Percentiles rank a stretch among this genome's conserved stretches.
phyloP scores from a whole-genome alignment of 2,329 filamentous ascomycete genomes.

The Sodiomyces alkalinus region DNA sequence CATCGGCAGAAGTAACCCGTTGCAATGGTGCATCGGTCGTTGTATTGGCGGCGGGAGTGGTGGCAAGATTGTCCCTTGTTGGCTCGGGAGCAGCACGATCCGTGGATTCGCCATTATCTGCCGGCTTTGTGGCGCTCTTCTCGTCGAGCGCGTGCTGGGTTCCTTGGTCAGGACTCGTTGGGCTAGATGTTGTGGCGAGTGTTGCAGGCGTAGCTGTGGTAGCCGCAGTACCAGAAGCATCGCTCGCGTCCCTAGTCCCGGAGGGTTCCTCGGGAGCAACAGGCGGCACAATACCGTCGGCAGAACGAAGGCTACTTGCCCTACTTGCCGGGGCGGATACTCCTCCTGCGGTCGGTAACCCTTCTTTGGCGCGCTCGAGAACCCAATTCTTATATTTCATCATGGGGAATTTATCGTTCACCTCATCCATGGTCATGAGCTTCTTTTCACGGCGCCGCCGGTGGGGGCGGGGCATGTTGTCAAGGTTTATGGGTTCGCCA shows the following conservation, averaged over 20 bases:
- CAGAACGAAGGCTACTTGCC: slow-evolving; percentile 57
- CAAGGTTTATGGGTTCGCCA: slow-evolving; percentile 76
- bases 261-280: slow-evolving; percentile 14
- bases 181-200: no score
- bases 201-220: slow-evolving; percentile 2
- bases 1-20: slow-evolving; percentile 33
- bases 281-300: slow-evolving; percentile 37
- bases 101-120: no score
- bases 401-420: slow-evolving; percentile 92
- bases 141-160: background rate
- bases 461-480: slow-evolving; percentile 72
- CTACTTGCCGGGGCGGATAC: slow-evolving; percentile 62
- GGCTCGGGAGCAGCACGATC: no score
- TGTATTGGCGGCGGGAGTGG: slow-evolving; percentile 3
- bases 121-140: no score
- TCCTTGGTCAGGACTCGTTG: no score
- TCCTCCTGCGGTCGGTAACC: slow-evolving; percentile 70
- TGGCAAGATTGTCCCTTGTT: slow-evolving; percentile 4
- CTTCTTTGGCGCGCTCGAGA: slow-evolving; percentile 65
- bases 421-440: slow-evolving; percentile 96
- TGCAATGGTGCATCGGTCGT: slow-evolving; percentile 14
- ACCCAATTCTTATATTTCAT: slow-evolving; percentile 96
- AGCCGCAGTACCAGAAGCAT: slow-evolving; percentile 20
- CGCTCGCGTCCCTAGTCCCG: slow-evolving; percentile 26
- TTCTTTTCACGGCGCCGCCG: slow-evolving; percentile 91